A percentile compares a stretch with the other conserved stretches of the same genome.
These are phyloP conservation scores for Tylopilus balloui DNA, from an alignment of 768 basidiomycete species.

Conservation along the genomic window DNA sequence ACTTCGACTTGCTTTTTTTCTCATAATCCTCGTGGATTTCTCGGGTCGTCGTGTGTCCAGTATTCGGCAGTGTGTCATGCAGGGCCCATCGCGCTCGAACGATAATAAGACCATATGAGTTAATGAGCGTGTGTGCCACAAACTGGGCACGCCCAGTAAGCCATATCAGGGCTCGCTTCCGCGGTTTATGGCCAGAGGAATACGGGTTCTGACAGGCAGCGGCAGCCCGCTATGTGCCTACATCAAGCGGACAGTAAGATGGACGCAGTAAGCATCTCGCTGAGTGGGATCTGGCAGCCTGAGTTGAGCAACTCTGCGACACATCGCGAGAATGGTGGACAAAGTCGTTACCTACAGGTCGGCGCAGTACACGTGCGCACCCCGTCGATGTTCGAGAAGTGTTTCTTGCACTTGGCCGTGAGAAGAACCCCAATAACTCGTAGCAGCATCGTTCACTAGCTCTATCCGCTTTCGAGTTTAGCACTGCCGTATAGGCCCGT, in stretches of 20 bases:
- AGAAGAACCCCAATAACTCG: conserved; percentile 7
- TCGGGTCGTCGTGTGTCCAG: background rate
- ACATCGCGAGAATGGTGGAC: background rate
- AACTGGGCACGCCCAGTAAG: background rate
- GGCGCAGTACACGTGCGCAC: background rate
- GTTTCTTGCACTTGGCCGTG: conserved; percentile 7
- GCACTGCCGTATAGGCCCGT: conserved; percentile 1
- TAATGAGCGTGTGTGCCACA: background rate
- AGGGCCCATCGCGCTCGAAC: background rate
- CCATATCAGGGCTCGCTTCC: background rate
- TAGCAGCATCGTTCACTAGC: background rate
- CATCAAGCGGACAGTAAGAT: background rate
- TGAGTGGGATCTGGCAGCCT: conserved; percentile 5
- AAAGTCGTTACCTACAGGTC: conserved; percentile 1
- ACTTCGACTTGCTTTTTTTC: conserved; percentile 2
- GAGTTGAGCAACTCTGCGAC: background rate
- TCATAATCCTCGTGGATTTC: background rate
- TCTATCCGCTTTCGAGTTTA: background rate
- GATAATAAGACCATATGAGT: background rate
- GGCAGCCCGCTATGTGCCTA: conserved; percentile 1
- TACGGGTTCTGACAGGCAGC: background rate
- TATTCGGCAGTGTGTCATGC: background rate
- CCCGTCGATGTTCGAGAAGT: background rate
- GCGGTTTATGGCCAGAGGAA: background rate
- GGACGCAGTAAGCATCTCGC: background rate